A percentile compares a stretch with the other conserved stretches of the same genome.
Evolutionary conservation across 768 basidiomycete species (phyloP).

Genomic region (Tylopilus plumbeoviolaceoides): DNA sequence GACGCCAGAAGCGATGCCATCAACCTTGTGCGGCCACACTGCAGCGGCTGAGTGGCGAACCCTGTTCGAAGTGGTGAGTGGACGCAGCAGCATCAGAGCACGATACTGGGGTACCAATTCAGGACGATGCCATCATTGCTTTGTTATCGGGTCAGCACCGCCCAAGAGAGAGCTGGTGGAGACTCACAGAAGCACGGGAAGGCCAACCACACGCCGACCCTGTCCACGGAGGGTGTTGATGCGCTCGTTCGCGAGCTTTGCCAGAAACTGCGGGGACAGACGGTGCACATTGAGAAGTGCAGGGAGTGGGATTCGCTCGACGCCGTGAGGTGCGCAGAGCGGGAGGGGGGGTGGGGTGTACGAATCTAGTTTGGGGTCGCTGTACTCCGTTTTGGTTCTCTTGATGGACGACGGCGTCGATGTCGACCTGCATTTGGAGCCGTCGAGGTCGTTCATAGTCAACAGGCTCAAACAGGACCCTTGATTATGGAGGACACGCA

Average conservation of each 20-base stretch:
- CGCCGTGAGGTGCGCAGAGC: constrained; percentile 20
- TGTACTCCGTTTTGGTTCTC: constrained; percentile 19
- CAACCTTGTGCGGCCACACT: background rate
- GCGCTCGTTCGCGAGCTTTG: constrained; percentile 17
- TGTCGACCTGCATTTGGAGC: background rate
- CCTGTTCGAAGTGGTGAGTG: constrained; percentile 15
- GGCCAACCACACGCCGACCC: constrained; percentile 21
- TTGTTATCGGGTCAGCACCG: constrained; percentile 6
- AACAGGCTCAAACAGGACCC: constrained; percentile 22
- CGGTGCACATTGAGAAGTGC: constrained; percentile 7
- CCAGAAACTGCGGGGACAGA: constrained; percentile 10
- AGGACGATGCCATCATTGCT: constrained; percentile 29
- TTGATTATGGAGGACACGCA: constrained; percentile 34
- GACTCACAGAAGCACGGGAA: constrained; percentile 27
- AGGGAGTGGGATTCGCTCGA: constrained; percentile 25
- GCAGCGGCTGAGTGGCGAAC: constrained; percentile 7
- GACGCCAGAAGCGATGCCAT: background rate
- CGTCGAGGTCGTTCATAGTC: constrained; percentile 16
- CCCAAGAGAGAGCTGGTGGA: background rate
- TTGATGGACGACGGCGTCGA: constrained; percentile 11
- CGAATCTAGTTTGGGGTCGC: background rate
- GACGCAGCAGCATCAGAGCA: background rate
- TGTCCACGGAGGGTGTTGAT: constrained; percentile 15
- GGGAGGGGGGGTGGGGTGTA: constrained; percentile 16
- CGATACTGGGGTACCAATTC: constrained; percentile 23